Percentiles rank a stretch among this genome's conserved stretches.
Evolutionary conservation across 2,329 filamentous ascomycete species (phyloP).

Genomic region (Aspergillus puulaauensis): DNA sequence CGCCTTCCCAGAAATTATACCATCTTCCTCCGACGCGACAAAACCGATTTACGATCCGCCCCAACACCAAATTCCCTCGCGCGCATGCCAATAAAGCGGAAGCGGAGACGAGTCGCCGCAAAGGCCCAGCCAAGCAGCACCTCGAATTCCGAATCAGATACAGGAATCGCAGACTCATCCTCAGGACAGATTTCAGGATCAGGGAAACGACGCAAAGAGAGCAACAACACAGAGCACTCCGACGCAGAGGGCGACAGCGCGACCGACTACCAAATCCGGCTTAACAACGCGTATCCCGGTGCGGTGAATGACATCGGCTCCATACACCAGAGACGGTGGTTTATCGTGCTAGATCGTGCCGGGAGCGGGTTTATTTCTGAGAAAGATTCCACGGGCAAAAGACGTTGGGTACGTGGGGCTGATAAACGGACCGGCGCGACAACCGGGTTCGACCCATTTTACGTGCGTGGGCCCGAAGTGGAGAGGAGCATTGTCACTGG

Average conservation of each 20-base stretch:
- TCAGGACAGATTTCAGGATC: not conserved
- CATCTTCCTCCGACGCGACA: constrained; percentile 52
- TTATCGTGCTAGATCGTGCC: constrained; percentile 60
- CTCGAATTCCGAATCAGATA: not conserved
- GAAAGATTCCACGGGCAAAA: constrained; percentile 12
- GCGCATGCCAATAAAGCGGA: constrained; percentile 22
- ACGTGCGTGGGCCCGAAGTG: constrained; percentile 58
- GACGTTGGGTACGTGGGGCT: constrained; percentile 29
- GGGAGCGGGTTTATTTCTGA: constrained; percentile 56
- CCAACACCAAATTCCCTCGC: not conserved
- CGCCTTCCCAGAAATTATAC: constrained; percentile 56
- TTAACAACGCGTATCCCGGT: constrained; percentile 65
- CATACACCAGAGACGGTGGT: constrained; percentile 68
- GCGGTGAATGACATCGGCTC: constrained; percentile 66
- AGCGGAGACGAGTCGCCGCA: not conserved
- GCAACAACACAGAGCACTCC: not conserved
- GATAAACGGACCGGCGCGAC: constrained; percentile 15
- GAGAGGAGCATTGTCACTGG: constrained; percentile 70
- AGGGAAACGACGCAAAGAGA: not conserved
- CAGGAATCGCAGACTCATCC: not conserved
- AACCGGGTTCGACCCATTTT: constrained; percentile 57
- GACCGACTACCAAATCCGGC: constrained; percentile 49
- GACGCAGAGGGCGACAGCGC: constrained; percentile 10
- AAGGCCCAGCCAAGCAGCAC: not conserved
- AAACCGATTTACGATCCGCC: constrained; percentile 19